Evolutionary conservation across 164 flowering plant genomes (phyloP), one percentile per base, ranked within the genome.

Genomic region (Hamamelis virginiana): DNA sequence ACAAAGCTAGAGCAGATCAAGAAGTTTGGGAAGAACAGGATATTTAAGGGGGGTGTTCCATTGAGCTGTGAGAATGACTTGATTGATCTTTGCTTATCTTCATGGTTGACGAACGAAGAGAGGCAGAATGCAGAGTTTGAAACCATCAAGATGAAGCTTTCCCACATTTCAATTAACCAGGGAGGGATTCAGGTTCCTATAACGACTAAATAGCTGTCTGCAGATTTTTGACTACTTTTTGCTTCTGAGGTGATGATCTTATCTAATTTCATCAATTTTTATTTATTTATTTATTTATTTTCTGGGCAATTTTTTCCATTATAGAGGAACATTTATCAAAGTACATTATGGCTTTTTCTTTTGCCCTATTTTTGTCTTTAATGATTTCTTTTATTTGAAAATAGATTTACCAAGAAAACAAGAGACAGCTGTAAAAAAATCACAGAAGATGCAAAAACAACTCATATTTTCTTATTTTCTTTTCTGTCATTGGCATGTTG

Each of bases 51-150:
- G 18, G 73, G 64, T 47, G 55, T 70, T 15, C 65, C 78, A 23
- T 64, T 69, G 21, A 72, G 72, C 52, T 67, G 80, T 69, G 69
- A 75, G 14, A 76, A 74, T 60, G 90, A 86, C 56, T 69, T 87
- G 70, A 71, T 86, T 18, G 82, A 83, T 27, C 73, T 73, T 1
- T 88, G 89, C 75, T 69, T 90, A 14, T 77, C 87, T 15, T 76
- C 76, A 19, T 90, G 97, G 90, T 73, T 94, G 73, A 83, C 91
- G 0, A 76, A 62, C 33, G 96, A 94, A 56, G 97, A 94, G 62
- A 81, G 80, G 76, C 81, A 80, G 75, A 78, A 18, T 41, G 50
- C 67, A 2, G 96, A 85, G 67, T 76, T 93, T 67, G 89, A 84
- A 75, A 78, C 81, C 44, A 75, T 90, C 45, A 81, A 69, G 44